Evolutionary conservation across 768 basidiomycete genomes (phyloP).

Genomic region (Coprinopsis marcescibilis): DNA sequence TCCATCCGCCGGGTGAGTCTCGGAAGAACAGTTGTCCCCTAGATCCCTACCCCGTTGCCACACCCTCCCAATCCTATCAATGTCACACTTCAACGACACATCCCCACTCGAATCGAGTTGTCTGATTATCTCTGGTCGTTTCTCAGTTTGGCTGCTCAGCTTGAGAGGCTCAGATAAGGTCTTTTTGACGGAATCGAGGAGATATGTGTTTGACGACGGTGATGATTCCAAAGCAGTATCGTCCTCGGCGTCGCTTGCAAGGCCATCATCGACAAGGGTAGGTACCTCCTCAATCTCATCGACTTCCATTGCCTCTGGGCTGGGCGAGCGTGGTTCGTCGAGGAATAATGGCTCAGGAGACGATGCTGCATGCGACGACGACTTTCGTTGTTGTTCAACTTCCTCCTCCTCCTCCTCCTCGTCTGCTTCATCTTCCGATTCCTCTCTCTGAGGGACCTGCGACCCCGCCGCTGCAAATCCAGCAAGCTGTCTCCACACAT

Average conservation of each 20-base stretch:
- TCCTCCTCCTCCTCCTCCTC: constrained; percentile 18
- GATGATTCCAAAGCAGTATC: too few relatives aligned
- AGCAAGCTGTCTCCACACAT: not conserved
- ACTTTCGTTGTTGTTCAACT: constrained; percentile 1
- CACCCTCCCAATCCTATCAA: constrained; percentile 19
- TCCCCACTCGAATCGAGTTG: constrained; percentile 21
- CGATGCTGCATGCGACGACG: too few relatives aligned
- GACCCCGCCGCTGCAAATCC: not conserved
- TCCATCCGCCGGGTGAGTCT: not conserved
- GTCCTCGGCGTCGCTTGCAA: too few relatives aligned
- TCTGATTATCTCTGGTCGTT: constrained; percentile 37
- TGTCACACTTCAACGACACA: constrained; percentile 24
- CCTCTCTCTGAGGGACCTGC: not conserved
- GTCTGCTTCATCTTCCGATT: not conserved
- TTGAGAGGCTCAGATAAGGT: constrained; percentile 12
- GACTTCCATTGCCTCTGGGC: too few relatives aligned
- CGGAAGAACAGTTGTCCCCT: not conserved
- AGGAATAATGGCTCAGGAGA: too few relatives aligned
- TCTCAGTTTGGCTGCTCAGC: constrained; percentile 12
- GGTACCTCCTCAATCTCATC: too few relatives aligned
- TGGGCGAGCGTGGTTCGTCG: too few relatives aligned
- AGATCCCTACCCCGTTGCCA: constrained; percentile 5
- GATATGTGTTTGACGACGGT: constrained; percentile 11
- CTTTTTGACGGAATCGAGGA: constrained; percentile 15
- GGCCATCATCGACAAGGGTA: too few relatives aligned